Conservation (phyloP, 2,329 filamentous ascomycete species). For the Aspergillus fumigatiaffinis region DNA sequence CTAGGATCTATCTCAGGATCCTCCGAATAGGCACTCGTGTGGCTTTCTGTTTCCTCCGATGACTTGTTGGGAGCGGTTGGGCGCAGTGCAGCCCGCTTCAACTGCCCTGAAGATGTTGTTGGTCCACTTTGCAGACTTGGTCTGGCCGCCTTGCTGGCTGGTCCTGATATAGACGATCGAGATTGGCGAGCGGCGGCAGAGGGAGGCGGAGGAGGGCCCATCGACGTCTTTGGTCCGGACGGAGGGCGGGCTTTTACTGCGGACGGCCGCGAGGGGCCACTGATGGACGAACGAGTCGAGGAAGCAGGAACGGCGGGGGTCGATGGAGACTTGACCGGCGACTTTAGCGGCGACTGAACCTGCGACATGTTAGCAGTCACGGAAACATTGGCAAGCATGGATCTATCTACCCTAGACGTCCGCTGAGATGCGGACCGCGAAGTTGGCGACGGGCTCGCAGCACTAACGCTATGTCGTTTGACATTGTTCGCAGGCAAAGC, state of each 20-base stretch:
- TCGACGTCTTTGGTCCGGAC: constrained; percentile 57
- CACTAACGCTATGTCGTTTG: constrained; percentile 67
- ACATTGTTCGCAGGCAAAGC: constrained; percentile 51
- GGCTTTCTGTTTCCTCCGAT: constrained; percentile 24
- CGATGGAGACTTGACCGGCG: constrained; percentile 70
- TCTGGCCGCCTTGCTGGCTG: constrained; percentile 31
- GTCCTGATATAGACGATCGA: constrained; percentile 37
- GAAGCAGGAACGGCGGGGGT: constrained; percentile 57
- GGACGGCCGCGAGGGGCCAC: constrained; percentile 53
- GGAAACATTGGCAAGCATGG: neutral
- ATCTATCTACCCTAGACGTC: constrained; percentile 24
- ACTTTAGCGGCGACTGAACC: constrained; percentile 69
- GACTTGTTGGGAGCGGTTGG: constrained; percentile 23
- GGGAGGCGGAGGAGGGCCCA: constrained; percentile 58
- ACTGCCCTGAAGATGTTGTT: constrained; percentile 16
- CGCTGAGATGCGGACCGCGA: constrained; percentile 46
- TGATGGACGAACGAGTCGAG: constrained; percentile 34
- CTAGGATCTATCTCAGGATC: constrained; percentile 26
- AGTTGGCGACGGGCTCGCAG: constrained; percentile 68
- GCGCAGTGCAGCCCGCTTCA: constrained; percentile 34
- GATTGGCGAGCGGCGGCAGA: constrained; percentile 30
- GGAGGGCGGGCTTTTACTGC: constrained; percentile 53
- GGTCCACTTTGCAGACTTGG: constrained; percentile 25
- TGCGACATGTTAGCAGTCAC: constrained; percentile 1
- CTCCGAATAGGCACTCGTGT: constrained; percentile 25